These are phyloP conservation scores for Phytophthora litchii DNA, from an alignment of 352 stramenopile genomes.

Conservation along the genomic window DNA sequence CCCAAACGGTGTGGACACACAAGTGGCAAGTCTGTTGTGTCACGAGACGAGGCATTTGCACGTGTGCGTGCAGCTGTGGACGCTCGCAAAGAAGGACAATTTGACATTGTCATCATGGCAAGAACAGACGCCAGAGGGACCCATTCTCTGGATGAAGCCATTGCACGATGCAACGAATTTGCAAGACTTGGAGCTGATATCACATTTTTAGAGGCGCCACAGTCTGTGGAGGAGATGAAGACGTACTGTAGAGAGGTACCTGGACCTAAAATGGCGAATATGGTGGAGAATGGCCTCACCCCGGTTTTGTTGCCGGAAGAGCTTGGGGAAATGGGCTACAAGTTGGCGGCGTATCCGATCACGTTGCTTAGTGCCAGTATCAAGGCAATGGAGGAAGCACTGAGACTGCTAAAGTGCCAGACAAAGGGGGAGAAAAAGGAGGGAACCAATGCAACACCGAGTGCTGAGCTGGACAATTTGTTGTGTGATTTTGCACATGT, in stretches of 20 bases:
- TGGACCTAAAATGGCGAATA: conserved; percentile 93
- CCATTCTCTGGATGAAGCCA: conserved; percentile 91
- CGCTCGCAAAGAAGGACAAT: conserved; percentile 79
- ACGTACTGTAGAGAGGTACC: conserved; percentile 90
- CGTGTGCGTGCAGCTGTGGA: conserved; percentile 91
- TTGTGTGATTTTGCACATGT: conserved; percentile 91
- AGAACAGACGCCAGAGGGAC: conserved; percentile 92
- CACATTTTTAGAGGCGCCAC: conserved; percentile 94
- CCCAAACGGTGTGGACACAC: conserved; percentile 95
- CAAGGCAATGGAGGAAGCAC: conserved; percentile 91
- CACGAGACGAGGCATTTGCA: conserved; percentile 84
- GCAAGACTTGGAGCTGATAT: conserved; percentile 65
- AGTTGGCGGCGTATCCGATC: conserved; percentile 93
- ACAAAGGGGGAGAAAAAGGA: conserved; percentile 1
- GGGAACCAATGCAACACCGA: conserved; percentile 39
- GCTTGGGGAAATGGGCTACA: conserved; percentile 93
- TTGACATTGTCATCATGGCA: conserved; percentile 94
- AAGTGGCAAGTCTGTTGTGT: conserved; percentile 89
- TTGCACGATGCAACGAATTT: conserved; percentile 93
- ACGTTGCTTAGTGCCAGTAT: conserved; percentile 94
- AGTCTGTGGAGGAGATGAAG: conserved; percentile 91
- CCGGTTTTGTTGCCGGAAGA: conserved; percentile 87
- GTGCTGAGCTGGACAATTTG: conserved; percentile 74
- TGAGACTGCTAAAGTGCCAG: conserved; percentile 84
- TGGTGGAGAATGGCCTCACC: conserved; percentile 94